Conservation (phyloP, 2,329 filamentous ascomycete species). For the Thermothelomyces thermophilus region DNA sequence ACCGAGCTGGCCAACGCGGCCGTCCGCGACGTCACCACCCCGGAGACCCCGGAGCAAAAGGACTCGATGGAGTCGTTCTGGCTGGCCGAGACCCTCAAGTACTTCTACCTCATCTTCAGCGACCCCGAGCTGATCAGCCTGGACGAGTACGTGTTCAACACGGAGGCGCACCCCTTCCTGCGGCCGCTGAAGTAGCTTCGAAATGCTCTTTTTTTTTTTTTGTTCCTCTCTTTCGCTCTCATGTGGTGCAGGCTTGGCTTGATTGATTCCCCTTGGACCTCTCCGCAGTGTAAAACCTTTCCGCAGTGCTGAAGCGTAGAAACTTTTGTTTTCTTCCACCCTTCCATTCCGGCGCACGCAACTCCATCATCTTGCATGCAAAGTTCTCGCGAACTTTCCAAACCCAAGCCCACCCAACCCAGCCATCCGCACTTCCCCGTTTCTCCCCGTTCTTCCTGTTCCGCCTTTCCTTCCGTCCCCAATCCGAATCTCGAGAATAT, state of each 20-base stretch:
- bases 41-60: constrained; percentile 30
- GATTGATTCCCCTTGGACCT: too few relatives aligned
- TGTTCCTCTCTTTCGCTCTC: not conserved
- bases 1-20: constrained; percentile 44
- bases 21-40: constrained; percentile 42
- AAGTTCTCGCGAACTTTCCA: too few relatives aligned
- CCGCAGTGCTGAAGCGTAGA: not conserved
- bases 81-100: constrained; percentile 42
- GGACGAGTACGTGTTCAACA: constrained; percentile 49
- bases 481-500: not conserved
- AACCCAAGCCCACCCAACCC: too few relatives aligned
- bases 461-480: too few relatives aligned
- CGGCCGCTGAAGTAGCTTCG: not conserved
- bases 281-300: not conserved
- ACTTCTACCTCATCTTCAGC: constrained; percentile 57
- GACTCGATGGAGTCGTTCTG: constrained; percentile 37
- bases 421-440: too few relatives aligned
- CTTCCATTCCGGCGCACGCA: not conserved
- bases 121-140: constrained; percentile 49
- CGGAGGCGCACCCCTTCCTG: constrained; percentile 22
- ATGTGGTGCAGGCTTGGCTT: not conserved
- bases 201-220: not conserved
- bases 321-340: not conserved
- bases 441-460: not conserved
- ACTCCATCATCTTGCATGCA: too few relatives aligned